These are phyloP conservation scores for Biancaea sappan DNA, from an alignment of 306 rosid genomes.

Conservation along the genomic window DNA sequence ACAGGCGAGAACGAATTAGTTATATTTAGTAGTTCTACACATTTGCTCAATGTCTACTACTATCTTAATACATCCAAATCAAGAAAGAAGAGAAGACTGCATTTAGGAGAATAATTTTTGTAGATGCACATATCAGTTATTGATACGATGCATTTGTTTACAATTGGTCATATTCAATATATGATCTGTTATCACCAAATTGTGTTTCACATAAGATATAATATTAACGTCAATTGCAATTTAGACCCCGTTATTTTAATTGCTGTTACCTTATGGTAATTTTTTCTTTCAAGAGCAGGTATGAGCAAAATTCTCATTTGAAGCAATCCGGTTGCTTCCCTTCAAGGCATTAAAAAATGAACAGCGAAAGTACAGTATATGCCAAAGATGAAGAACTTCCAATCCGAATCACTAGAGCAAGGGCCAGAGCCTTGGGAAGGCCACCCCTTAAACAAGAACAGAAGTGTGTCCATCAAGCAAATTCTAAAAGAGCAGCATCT, in stretches of 20 bases:
- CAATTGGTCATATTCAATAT: not conserved
- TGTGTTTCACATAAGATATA: not conserved
- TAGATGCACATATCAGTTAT: not conserved
- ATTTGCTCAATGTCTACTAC: not conserved
- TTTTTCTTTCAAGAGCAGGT: constrained; percentile 47
- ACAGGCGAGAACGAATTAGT: not conserved
- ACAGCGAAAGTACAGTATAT: constrained; percentile 45
- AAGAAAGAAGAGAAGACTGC: not conserved
- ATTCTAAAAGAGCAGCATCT: constrained; percentile 53
- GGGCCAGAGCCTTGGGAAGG: constrained; percentile 62
- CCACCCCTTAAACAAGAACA: constrained; percentile 51
- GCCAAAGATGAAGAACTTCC: constrained; percentile 55
- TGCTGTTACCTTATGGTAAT: constrained; percentile 28
- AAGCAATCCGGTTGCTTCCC: constrained; percentile 45
- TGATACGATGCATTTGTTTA: not conserved
- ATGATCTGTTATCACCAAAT: not conserved
- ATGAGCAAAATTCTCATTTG: constrained; percentile 43
- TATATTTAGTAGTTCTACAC: not conserved
- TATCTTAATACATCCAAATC: not conserved
- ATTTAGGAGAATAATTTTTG: not conserved
- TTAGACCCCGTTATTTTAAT: not conserved
- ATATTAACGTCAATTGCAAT: not conserved
- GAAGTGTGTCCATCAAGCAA: constrained; percentile 38
- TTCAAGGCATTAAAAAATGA: constrained; percentile 65
- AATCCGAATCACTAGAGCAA: constrained; percentile 76